Percentiles rank a stretch among this genome's conserved stretches.
These are phyloP conservation scores for Arachis stenosperma DNA, from an alignment of 306 rosid genomes.

Conservation along the genomic window DNA sequence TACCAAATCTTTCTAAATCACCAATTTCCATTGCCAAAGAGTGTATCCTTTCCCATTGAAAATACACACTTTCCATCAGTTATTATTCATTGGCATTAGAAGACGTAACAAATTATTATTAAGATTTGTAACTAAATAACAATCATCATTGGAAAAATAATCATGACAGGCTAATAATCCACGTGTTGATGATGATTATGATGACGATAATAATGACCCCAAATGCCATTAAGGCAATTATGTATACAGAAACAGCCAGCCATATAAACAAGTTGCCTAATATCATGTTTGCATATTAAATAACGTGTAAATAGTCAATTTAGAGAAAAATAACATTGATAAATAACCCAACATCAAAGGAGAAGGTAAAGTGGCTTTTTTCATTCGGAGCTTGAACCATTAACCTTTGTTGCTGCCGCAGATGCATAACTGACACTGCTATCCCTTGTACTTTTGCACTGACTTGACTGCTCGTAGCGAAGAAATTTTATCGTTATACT, in stretches of 20 bases:
- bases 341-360: constrained; percentile 10
- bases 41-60: not conserved
- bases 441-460: constrained; percentile 76
- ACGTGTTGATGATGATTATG: no score
- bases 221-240: not conserved
- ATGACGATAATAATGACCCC: no score
- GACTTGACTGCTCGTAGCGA: constrained; percentile 91
- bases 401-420: constrained; percentile 87
- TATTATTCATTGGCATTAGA: no score
- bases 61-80: no score
- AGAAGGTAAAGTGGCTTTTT: not conserved
- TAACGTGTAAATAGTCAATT: constrained; percentile 37
- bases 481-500: constrained; percentile 78
- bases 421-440: constrained; percentile 99
- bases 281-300: constrained; percentile 28
- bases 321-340: constrained; percentile 40
- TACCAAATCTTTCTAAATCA: not conserved
- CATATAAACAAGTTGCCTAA: constrained; percentile 36
- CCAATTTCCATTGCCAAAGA: not conserved
- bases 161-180: no score
- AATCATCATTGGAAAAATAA: no score
- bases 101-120: no score
- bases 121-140: no score
- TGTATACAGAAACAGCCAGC: constrained; percentile 35
- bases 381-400: constrained; percentile 59